phyloP scores from a whole-genome alignment of 2,329 filamentous ascomycete genomes.

The Nemania sp. region DNA sequence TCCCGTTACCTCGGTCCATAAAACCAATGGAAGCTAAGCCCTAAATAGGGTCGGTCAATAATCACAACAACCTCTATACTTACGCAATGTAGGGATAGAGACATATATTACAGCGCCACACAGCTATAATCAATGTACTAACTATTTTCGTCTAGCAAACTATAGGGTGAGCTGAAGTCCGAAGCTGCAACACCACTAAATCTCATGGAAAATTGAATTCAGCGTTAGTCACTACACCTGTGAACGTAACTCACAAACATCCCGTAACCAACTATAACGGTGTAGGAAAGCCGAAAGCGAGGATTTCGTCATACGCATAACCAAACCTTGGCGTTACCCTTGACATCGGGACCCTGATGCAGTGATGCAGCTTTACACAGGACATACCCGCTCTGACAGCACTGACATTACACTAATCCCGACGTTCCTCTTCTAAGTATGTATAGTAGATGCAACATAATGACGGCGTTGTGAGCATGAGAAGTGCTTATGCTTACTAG shows the following conservation, averaged over 20 bases:
- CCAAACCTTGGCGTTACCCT: neutral
- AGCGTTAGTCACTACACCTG: neutral
- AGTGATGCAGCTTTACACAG: neutral
- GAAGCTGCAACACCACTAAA: neutral
- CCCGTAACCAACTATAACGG: neutral
- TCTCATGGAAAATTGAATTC: neutral
- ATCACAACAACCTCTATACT: neutral
- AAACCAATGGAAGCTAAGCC: conserved; percentile 2
- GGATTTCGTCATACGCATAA: conserved; percentile 4
- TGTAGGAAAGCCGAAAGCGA: neutral
- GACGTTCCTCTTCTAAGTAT: neutral
- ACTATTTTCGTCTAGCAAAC: neutral
- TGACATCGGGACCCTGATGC: neutral
- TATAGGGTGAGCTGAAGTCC: neutral
- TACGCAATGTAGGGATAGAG: neutral
- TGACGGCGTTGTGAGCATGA: neutral
- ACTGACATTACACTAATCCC: neutral
- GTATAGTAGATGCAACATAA: too few relatives aligned
- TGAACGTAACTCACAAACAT: neutral
- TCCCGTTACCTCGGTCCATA: neutral
- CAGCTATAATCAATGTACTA: neutral
- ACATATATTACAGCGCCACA: neutral
- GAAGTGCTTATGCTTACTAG: neutral
- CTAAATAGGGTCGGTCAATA: conserved; percentile 14
- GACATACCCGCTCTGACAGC: neutral